Evolutionary conservation across 176 grass and related monocot species (phyloP), one percentile per base, ranked within the genome.

Genomic region (Bonia amplexicaulis): DNA sequence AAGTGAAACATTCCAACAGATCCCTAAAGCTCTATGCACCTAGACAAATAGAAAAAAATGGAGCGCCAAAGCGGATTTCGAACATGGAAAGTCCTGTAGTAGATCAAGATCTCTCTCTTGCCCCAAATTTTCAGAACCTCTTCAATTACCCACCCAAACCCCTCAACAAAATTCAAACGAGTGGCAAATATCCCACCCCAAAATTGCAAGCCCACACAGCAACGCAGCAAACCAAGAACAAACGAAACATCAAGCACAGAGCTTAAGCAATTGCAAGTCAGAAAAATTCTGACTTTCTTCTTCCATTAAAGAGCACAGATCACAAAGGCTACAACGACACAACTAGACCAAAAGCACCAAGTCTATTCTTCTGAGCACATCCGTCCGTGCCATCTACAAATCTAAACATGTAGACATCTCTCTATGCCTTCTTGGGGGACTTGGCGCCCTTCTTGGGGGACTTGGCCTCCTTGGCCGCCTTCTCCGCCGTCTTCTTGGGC

Each of bases 401-500:
- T 7, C 82, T 75, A 89, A 15, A 49, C 1, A 67, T 2, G 2
- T 17, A 1, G n/a, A 9, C 3, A 7, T 9, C 26, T 0, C 1
- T 59, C 88, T 90, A 86, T 1, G 82, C 85, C 82, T 91, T 85
- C 90, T 91, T 88, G 22, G 90, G 82, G 41, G 82, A 88, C 82
- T 88, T 88, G 47, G 72, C 66, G 0, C 77, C 8, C 82, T 90
- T 93, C 91, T 87, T 93, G 0, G 88, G 91, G 0, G 88, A 87
- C 61, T 90, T 87, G 75, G 89, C 40, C 58, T 82, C 85, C 81
- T 93, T 90, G 3, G 55, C 66, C 1, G 48, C 48, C 80, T 89
- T 92, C 40, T 92, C 87, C 0, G 81, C 85, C 2, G 88, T 54
- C 88, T 85, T 93, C 88, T 93, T 93, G 25, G 91, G 91, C 10